A percentile compares a stretch with the other conserved stretches of the same genome.
These are phyloP conservation scores for Tausonia pullulans DNA, from an alignment of 1,284 basidiomycete genomes.

Conservation along the genomic window DNA sequence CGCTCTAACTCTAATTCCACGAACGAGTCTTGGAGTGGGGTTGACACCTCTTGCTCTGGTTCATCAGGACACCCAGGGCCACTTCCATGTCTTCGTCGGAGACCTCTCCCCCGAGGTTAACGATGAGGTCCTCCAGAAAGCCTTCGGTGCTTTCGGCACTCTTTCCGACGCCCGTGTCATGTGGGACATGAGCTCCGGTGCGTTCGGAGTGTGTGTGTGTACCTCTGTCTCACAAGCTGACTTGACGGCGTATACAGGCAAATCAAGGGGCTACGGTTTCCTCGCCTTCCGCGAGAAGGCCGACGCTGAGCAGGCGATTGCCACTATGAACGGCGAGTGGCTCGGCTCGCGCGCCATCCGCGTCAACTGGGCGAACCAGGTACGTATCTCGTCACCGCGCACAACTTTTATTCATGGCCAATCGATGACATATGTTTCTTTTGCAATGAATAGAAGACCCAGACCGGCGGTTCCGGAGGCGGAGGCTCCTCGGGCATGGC, in stretches of 20 bases:
- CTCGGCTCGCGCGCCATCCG: slow-evolving; percentile 92
- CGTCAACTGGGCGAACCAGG: slow-evolving; percentile 98
- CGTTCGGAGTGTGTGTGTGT: slow-evolving; percentile 52
- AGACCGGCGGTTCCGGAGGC: slow-evolving; percentile 40
- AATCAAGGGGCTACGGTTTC: slow-evolving; percentile 59
- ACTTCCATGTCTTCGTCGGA: slow-evolving; percentile 96
- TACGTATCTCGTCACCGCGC: not conserved
- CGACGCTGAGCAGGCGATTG: slow-evolving; percentile 95
- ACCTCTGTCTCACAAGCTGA: not conserved
- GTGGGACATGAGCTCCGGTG: slow-evolving; percentile 99
- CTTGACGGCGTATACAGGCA: not conserved
- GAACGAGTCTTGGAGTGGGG: no score
- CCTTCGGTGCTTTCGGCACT: slow-evolving; percentile 87
- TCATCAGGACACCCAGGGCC: slow-evolving; percentile 77
- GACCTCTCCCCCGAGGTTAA: slow-evolving; percentile 96
- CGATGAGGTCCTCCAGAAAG: slow-evolving; percentile 90
- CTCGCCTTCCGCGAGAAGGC: slow-evolving; percentile 89
- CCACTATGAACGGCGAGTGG: slow-evolving; percentile 99
- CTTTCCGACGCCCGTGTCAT: slow-evolving; percentile 96
- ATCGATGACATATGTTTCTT: not conserved
- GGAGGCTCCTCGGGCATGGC: slow-evolving; percentile 1
- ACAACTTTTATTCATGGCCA: not conserved
- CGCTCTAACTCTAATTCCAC: not conserved
- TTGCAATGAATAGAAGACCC: slow-evolving; percentile 52
- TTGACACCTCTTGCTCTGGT: not conserved